These are phyloP conservation scores for Zea mays DNA, from an alignment of 176 grass and related monocot species.

Conservation along the genomic window Zm-B73-REFERENCE-NAM-5.0 NC_050097.1:241077501-241078000, in stretches of 20 bases:
- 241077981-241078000: constrained; percentile 79
- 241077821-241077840: constrained; percentile 44
- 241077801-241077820: constrained; percentile 68
- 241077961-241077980: constrained; percentile 60
- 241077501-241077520: no score
- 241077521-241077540: no score
- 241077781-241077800: constrained; percentile 73
- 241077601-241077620: background rate
- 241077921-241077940: constrained; percentile 44
- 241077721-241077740: constrained; percentile 57
- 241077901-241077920: constrained; percentile 71
- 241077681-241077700: constrained; percentile 71
- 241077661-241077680: constrained; percentile 51
- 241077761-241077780: constrained; percentile 51
- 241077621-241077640: constrained; percentile 35
- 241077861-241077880: constrained; percentile 40
- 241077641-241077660: constrained; percentile 20
- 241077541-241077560: no score
- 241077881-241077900: constrained; percentile 74
- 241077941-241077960: constrained; percentile 61
- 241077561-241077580: background rate
- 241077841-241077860: constrained; percentile 66
- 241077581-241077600: background rate
- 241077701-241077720: constrained; percentile 53
- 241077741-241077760: constrained; percentile 69